Base-by-base conservation (phyloP, 2,329 filamentous ascomycete genomes). In the Tolypocladium paradoxum region DNA sequence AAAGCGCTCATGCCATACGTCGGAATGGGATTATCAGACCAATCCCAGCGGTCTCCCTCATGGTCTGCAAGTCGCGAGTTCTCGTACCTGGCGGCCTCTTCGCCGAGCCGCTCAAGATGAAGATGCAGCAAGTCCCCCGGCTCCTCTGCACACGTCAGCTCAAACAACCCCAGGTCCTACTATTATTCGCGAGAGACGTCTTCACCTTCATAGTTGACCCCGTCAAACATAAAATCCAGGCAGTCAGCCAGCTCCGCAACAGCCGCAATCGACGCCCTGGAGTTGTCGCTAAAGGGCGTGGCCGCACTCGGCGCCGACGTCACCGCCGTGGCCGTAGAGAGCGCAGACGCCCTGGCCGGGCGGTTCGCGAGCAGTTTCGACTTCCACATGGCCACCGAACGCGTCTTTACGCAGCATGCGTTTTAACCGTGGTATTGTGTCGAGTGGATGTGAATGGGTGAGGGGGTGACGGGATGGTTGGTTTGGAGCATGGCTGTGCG, bases 201-300 rank as follows among this genome's bases (percentile, higher is more conserved):
- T 47, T 31, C 8, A 61, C 60, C 59, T 47, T 62, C 56, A 4
- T 57, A 56, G 37, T 60, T 54, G 1, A 59, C 4, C 24, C 59
- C 53, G 12, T 62, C 60, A 24, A 62, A 56, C 0, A 62, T 55
- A 49, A 62, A 62, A 2, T 61, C 61, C 1, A 62, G 49, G 4
- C 56, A 53, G 37, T 62, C 55, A 0, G 56, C 33, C 22, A 61
- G 38, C 49, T 61, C 60, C 4, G 57, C 59, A 11, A 59, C 54
- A 7, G 59, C 60, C 3, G 58, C 57, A 2, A 57, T 54, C 22
- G 55, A 58, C 2, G 61, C 61, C 29, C 55, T 56, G 5, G 55
- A 58, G 35, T 62, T 62, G 12, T 59, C 56, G 36, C 61, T 62
- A 6, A 54, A 54, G 3, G 43, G 24, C 34, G 49, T 51, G 8